Evolutionary conservation across 2,329 filamentous ascomycete species (phyloP).

Genomic region (Xylaria digitata): DNA sequence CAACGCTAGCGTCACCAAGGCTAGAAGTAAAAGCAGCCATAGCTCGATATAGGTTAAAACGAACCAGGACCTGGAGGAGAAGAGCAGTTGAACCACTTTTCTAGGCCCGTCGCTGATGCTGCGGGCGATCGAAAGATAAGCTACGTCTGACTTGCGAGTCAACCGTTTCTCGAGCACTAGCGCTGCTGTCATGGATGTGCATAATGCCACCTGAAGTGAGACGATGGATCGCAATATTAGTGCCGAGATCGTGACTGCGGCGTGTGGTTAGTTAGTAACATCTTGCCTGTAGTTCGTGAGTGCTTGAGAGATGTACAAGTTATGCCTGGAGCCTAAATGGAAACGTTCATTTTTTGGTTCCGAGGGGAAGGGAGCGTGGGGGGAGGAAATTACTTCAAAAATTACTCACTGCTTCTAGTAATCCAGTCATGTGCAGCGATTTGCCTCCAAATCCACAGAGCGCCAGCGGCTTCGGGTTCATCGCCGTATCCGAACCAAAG

Average conservation of each 20-base stretch:
- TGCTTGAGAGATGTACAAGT: too few species aligned
- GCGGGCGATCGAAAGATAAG: conserved; percentile 31
- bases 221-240: conserved; percentile 18
- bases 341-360: too few species aligned
- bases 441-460: conserved; percentile 16
- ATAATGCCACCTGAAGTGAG: conserved; percentile 23
- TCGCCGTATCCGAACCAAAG: conserved; percentile 26
- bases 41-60: conserved; percentile 26
- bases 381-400: not conserved
- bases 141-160: conserved; percentile 28
- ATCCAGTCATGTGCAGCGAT: conserved; percentile 23
- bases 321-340: too few species aligned
- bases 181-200: conserved; percentile 35
- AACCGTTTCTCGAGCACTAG: conserved; percentile 29
- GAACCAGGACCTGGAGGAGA: conserved; percentile 17
- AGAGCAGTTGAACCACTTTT: conserved; percentile 19
- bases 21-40: conserved; percentile 22
- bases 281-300: not conserved
- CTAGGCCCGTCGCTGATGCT: conserved; percentile 35
- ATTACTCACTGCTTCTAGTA: conserved; percentile 13
- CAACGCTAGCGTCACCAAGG: conserved; percentile 14
- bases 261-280: not conserved
- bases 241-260: conserved; percentile 21
- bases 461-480: conserved; percentile 13
- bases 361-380: not conserved